These are phyloP conservation scores for Pseudogymnoascus sp. DNA, from an alignment of 2,329 filamentous ascomycete genomes.

Conservation along the genomic window DNA sequence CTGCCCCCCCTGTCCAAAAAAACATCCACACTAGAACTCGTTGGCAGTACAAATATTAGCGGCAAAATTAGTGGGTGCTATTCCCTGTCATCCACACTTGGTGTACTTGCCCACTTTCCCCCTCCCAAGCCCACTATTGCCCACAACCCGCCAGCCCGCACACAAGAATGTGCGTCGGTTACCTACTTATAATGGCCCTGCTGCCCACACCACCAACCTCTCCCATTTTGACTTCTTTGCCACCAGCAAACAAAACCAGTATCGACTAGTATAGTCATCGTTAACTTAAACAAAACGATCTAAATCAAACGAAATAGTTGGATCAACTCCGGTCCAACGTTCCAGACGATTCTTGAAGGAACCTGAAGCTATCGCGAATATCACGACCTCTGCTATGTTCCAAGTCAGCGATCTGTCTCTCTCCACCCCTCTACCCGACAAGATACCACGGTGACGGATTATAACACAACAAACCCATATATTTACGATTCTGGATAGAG, in stretches of 20 bases:
- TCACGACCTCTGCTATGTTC: conserved; percentile 9
- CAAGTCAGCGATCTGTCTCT: conserved; percentile 7
- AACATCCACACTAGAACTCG: not conserved
- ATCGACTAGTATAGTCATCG: conserved; percentile 5
- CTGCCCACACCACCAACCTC: conserved; percentile 6
- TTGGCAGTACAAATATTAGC: conserved; percentile 2
- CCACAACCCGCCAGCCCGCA: not conserved
- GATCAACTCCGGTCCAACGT: conserved; percentile 5
- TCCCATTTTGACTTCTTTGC: conserved; percentile 1
- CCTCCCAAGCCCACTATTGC: not conserved
- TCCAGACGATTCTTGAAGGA: not conserved
- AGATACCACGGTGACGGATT: conserved; percentile 11
- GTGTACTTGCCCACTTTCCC: not conserved
- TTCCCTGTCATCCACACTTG: not conserved
- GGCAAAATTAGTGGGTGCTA: not conserved
- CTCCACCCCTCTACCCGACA: conserved; percentile 9
- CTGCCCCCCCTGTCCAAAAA: not conserved
- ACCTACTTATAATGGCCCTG: conserved; percentile 4
- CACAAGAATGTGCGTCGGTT: not conserved
- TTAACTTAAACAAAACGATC: not conserved
- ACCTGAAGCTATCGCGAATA: not conserved
- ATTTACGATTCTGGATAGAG: conserved; percentile 8
- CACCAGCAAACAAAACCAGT: conserved; percentile 7
- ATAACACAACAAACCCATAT: conserved; percentile 9
- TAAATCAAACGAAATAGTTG: not conserved